Base-by-base conservation (phyloP, 495 filamentous ascomycete genomes). In the Melanomma pulvis-pyrius region DNA sequence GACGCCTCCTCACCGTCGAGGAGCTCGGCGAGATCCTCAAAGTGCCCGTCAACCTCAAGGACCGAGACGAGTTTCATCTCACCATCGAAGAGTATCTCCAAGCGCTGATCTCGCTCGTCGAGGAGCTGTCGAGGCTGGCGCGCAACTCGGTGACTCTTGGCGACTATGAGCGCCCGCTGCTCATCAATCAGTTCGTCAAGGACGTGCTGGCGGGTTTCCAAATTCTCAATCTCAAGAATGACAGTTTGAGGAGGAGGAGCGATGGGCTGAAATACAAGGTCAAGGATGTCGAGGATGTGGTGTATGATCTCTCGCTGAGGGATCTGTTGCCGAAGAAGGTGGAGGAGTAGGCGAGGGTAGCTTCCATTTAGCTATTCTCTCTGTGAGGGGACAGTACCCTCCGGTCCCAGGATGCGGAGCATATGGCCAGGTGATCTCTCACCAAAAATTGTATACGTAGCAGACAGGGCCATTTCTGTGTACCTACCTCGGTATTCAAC, bases 231-330 rank as follows among this genome's bases (percentile, higher is more conserved):
- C 78, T 98, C 62, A 98, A 98, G 84, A 98, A 98, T 73, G 94
- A 98, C 72, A 84, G 87, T 15, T 79, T 98, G 72, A 82, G 94
- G 47, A 91, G 90, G 78, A 86, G 92, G 60, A 92, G 88, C 28
- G 94, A 98, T 79, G 88, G 90, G 26, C 90, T 98, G 75, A 98
- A 98, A 82, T 98, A 98, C 66, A 88, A 88, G 64, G 82, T 91
- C 50, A 98, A 98, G 82, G 96, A 96, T 79, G 91, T 96, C 39
- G 94, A 98, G 80, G 94, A 98, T 77, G 92, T 98, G 22, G 92
- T 96, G 19, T 98, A 98, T 72, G 94, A 98, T 74, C 81, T 98
- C 29, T 92, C 89, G 5, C 78, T 98, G 74, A 84, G 93, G 57
- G 93, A 93, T 70, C 76, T 98, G 64, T 82, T 96, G 22, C 87